Base-by-base conservation (phyloP, 2,329 filamentous ascomycete species). In the Remersonia thermophila region DNA sequence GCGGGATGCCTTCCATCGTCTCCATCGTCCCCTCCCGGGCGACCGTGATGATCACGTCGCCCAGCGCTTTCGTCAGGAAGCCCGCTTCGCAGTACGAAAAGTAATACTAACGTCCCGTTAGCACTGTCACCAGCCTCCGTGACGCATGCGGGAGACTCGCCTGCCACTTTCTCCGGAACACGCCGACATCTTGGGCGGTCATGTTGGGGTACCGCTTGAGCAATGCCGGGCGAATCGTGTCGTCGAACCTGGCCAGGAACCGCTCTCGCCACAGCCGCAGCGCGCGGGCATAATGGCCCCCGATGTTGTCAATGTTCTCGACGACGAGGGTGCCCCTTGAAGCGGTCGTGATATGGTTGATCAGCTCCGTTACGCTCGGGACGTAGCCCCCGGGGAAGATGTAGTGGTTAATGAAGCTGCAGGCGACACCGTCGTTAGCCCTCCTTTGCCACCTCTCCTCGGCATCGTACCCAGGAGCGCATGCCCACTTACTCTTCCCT, bases 341-440 rank as follows among this genome's bases (percentile, higher is more conserved):
- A 25, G 74, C 74, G 17, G 63, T 62, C 28, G 66, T 69, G 44
- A 85, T 77, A 25, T 76, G 67, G 33, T 65, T 60, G 16, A 77
- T 55, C 13, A 78, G 57, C 45, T 76, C 68, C 11, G 64, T 70
- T 23, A 66, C 63, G 3, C 67, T 69, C 0, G 73, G 73, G 6
- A 85, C 60, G 50, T 84, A 78, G 1, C 80, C 81, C n/a, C 80
- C 80, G 0, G 80, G 81, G 56, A 86, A 85, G 37, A 85, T 84
- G 56, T 85, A 83, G 43, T 77, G 74, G 39, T 78, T 71, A 51
- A 85, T 83, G 56, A 85, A 85, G 51, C 65, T 67, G 20, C 20
- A 5, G 20, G 9, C 9, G 5, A 23, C 5, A 6, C n/a, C n/a
- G n/a, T n/a, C n/a, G n/a, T n/a, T n/a, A n/a, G n/a, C n/a, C n/a